A percentile compares a stretch with the other conserved stretches of the same genome.
phyloP scores from a whole-genome alignment of 1,139 yeast species.

The Hyphopichia burtonii region DNA sequence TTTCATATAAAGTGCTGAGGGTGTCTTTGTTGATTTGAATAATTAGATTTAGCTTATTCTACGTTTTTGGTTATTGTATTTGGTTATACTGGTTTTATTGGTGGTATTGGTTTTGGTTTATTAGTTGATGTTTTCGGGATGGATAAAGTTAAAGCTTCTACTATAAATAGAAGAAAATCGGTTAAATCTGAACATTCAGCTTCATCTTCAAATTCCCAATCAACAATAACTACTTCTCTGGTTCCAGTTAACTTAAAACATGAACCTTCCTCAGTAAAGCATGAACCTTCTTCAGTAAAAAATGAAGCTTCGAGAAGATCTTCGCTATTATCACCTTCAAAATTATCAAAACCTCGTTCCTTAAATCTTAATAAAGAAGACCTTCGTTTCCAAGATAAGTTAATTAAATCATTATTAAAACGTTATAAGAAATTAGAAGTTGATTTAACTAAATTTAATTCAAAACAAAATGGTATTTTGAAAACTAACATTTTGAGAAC shows the following conservation, averaged over 20 bases:
- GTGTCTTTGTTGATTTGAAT: too few relatives aligned
- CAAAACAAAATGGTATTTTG: constrained; percentile 50
- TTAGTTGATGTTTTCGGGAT: too few relatives aligned
- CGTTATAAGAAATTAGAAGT: constrained; percentile 46
- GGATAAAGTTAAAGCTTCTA: constrained; percentile 17
- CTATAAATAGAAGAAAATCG: constrained; percentile 15
- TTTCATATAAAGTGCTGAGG: too few relatives aligned
- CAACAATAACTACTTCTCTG: constrained; percentile 4
- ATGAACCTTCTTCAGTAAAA: not conserved
- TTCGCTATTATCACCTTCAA: constrained; percentile 1
- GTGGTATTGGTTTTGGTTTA: too few relatives aligned
- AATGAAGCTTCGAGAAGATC: constrained; percentile 1
- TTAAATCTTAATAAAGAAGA: not conserved
- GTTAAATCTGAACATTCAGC: constrained; percentile 11
- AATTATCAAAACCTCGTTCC: not conserved
- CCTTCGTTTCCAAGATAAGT: constrained; percentile 16
- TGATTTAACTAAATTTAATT: constrained; percentile 46
- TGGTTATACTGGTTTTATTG: not conserved
- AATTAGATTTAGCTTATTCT: too few relatives aligned
- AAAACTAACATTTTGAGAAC: constrained; percentile 69
- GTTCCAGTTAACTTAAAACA: too few relatives aligned
- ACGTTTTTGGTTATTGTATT: not conserved
- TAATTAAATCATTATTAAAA: constrained; percentile 30
- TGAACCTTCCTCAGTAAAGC: constrained; percentile 2
- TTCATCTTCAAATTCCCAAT: constrained; percentile 12